phyloP scores from a whole-genome alignment of 768 basidiomycete genomes.

The Suillus weaverae region DNA sequence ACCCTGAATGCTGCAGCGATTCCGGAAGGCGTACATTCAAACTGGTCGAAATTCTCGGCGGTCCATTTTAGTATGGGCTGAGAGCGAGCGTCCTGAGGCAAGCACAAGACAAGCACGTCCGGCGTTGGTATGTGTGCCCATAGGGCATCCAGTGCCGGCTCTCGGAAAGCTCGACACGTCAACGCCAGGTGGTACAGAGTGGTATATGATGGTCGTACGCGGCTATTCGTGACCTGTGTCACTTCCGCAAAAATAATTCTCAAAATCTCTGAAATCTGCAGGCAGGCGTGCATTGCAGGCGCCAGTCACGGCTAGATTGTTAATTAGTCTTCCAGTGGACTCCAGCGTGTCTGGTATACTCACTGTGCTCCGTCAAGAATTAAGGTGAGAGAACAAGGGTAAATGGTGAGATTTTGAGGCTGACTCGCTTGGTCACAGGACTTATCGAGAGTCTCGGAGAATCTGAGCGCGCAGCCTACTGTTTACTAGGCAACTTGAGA shows the following conservation, averaged over 20 bases:
- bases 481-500: neutral
- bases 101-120: neutral
- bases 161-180: neutral
- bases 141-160: neutral
- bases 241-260: neutral
- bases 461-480: neutral
- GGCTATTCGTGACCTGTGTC: neutral
- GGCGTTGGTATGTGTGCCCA: neutral
- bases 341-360: neutral
- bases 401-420: neutral
- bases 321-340: too few relatives aligned
- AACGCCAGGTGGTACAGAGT: neutral
- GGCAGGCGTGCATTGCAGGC: neutral
- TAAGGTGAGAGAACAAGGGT: neutral
- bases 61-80: neutral
- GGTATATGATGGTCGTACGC: neutral
- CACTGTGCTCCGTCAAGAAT: neutral
- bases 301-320: neutral
- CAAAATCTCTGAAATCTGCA: neutral
- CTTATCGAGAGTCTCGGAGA: neutral
- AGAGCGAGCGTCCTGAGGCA: neutral
- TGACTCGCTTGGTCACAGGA: neutral
- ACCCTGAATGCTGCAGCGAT: neutral
- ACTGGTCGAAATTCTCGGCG: neutral
- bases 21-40: neutral